These are phyloP conservation scores for Candida lessepsii DNA, from an alignment of 805 yeast genomes.

Conservation along the genomic window DNA sequence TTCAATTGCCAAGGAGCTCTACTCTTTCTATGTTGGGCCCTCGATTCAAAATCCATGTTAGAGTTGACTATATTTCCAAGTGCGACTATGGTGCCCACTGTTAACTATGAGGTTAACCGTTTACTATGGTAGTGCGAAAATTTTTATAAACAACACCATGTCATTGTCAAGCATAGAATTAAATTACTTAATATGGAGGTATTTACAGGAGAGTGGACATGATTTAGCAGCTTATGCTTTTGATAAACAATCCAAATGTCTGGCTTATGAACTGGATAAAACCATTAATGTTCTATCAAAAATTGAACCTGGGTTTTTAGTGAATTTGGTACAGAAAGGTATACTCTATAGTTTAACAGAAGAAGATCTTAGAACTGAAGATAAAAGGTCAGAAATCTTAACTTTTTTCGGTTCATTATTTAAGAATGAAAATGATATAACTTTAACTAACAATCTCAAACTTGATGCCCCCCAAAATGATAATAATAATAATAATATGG, in stretches of 20 bases:
- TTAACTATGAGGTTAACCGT: no score
- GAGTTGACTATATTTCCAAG: background rate
- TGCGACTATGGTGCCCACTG: no score
- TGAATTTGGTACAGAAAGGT: slow-evolving; percentile 82
- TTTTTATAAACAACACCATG: slow-evolving; percentile 40
- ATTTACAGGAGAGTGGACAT: slow-evolving; percentile 79
- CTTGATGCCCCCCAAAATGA: background rate
- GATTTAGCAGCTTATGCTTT: slow-evolving; percentile 79
- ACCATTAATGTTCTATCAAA: slow-evolving; percentile 40
- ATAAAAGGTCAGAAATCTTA: slow-evolving; percentile 24
- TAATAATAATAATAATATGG: background rate
- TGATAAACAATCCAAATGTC: slow-evolving; percentile 67
- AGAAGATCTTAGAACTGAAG: slow-evolving; percentile 38
- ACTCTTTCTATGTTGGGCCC: slow-evolving; percentile 37
- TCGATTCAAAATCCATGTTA: slow-evolving; percentile 30
- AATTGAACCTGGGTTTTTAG: slow-evolving; percentile 79
- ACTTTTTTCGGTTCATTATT: slow-evolving; percentile 56
- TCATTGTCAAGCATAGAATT: slow-evolving; percentile 80
- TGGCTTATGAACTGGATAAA: slow-evolving; percentile 48
- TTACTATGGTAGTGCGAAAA: slow-evolving; percentile 3
- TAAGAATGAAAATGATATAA: slow-evolving; percentile 33
- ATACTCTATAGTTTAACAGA: slow-evolving; percentile 74
- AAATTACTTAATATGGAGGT: slow-evolving; percentile 90
- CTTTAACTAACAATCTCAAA: slow-evolving; percentile 13
- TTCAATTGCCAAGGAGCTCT: slow-evolving; percentile 42